Percentiles rank a stretch among this genome's conserved stretches.
phyloP scores from a whole-genome alignment of 2,329 filamentous ascomycete species.

The Myriosclerotinia scirpicola region DNA sequence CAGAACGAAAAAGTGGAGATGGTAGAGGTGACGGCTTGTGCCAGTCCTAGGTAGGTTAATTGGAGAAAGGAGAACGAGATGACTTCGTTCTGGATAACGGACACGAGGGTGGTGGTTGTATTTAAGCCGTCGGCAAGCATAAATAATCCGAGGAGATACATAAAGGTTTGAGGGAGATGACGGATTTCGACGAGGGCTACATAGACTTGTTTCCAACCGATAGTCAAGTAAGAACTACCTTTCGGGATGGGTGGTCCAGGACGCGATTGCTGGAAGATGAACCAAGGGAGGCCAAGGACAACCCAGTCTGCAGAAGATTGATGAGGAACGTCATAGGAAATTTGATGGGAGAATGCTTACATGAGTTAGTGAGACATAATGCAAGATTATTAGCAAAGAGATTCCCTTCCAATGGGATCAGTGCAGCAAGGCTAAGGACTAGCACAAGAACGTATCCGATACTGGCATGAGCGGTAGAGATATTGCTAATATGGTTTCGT shows the following conservation, averaged over 20 bases:
- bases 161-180: slow-evolving; percentile 45
- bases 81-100: slow-evolving; percentile 45
- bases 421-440: slow-evolving; percentile 44
- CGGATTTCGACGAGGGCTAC: slow-evolving; percentile 43
- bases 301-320: slow-evolving; percentile 43
- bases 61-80: slow-evolving; percentile 46
- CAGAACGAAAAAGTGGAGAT: slow-evolving; percentile 45
- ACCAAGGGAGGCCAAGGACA: slow-evolving; percentile 46
- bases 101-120: slow-evolving; percentile 44
- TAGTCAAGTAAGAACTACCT: slow-evolving; percentile 44
- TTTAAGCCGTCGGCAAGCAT: slow-evolving; percentile 46
- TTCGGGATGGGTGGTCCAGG: slow-evolving; percentile 44
- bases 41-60: slow-evolving; percentile 45
- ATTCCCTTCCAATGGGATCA: slow-evolving; percentile 43
- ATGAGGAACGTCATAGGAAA: not conserved
- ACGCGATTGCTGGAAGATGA: slow-evolving; percentile 45
- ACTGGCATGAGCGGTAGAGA: slow-evolving; percentile 47
- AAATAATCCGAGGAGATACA: slow-evolving; percentile 46
- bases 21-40: slow-evolving; percentile 44
- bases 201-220: slow-evolving; percentile 46
- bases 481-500: slow-evolving; percentile 45
- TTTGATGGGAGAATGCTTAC: slow-evolving; percentile 35
- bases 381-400: slow-evolving; percentile 44
- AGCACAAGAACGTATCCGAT: slow-evolving; percentile 46
- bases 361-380: slow-evolving; percentile 45